Base-by-base conservation (phyloP, 805 yeast genomes). In the Wickerhamomyces bisporus region DNA sequence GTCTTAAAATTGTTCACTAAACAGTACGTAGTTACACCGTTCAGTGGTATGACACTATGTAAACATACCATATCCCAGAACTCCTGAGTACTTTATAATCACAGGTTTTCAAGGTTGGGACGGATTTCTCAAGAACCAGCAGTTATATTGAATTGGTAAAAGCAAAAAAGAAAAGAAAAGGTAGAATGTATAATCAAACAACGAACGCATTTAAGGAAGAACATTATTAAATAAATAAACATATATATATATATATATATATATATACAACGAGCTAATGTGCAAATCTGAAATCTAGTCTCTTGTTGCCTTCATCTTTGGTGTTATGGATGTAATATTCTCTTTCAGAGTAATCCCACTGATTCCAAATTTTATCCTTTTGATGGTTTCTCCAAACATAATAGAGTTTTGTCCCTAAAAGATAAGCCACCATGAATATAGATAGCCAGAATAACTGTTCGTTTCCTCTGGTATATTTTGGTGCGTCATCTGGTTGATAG, bases 381-480 rank as follows among this genome's bases (percentile, higher is more conserved):
- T 50, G 53, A 28, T 55, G 58, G 49, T 76, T 76, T 45, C 73
- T 55, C 43, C 30, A 41, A 11, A 36, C 15, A 15, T 41, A 44
- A 21, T 44, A 45, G 5, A 4, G 23, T 21, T 34, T 44, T 5
- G 30, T 40, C 5, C 34, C 31, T 7, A 41, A 17, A 3, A 43
- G 34, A 39, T 60, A 67, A 38, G 26, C 23, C 8, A 21, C 35
- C 9, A 41, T 41, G 18, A 30, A 27, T 1, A 30, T 14, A 12
- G 41, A 34, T 16, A 43, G 18, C 34, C 33, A n/a, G 37, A 43
- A 27, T 27, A 43, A 16, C 11, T 27, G 30, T 23, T 21, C 28
- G 45, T 81, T 79, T n/a, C 88, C 91, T 18, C 69, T 58, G 26
- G 66, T 65, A 52, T 83, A 83, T 19, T 64, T 48, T 0, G 89